Evolutionary conservation across 352 stramenopile genomes (phyloP).

Genomic region (Globisporangium abappressorium): DNA sequence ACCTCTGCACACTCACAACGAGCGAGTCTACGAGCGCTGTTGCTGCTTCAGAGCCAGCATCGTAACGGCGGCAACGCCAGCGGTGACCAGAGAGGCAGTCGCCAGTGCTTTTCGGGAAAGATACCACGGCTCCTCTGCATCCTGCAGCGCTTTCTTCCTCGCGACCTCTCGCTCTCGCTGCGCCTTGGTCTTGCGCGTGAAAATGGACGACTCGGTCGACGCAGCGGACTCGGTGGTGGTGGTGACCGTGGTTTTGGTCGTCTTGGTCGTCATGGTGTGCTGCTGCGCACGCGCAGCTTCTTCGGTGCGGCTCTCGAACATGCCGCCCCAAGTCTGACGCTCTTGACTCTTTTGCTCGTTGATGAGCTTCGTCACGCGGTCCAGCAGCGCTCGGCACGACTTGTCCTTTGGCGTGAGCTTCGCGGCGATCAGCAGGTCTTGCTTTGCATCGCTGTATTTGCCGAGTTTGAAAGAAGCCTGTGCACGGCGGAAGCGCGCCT

Average conservation of each 20-base stretch:
- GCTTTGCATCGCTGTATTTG: constrained; percentile 70
- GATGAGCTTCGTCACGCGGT: constrained; percentile 67
- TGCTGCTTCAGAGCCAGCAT: constrained; percentile 64
- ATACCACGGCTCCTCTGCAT: constrained; percentile 53
- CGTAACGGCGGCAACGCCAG: constrained; percentile 58
- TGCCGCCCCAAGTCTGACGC: constrained; percentile 77
- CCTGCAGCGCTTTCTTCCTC: constrained; percentile 6
- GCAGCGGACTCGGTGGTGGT: constrained; percentile 10
- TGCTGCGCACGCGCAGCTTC: constrained; percentile 17
- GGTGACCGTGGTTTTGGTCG: constrained; percentile 15
- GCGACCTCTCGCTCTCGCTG: constrained; percentile 28
- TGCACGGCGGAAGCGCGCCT: constrained; percentile 80
- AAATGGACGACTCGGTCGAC: constrained; percentile 54
- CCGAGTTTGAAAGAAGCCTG: constrained; percentile 72
- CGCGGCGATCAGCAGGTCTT: constrained; percentile 75
- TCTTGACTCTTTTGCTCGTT: constrained; percentile 76
- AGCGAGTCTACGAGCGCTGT: constrained; percentile 19
- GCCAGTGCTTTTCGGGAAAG: constrained; percentile 53
- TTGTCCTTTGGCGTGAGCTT: constrained; percentile 83
- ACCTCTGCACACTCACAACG: background rate
- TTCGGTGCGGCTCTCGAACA: constrained; percentile 51
- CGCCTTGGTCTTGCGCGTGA: constrained; percentile 63
- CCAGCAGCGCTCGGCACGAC: constrained; percentile 69
- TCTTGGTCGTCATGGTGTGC: constrained; percentile 23
- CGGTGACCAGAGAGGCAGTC: constrained; percentile 66